Base-by-base conservation (phyloP, 2,329 filamentous ascomycete species). In the Canariomyces notabilis region DNA sequence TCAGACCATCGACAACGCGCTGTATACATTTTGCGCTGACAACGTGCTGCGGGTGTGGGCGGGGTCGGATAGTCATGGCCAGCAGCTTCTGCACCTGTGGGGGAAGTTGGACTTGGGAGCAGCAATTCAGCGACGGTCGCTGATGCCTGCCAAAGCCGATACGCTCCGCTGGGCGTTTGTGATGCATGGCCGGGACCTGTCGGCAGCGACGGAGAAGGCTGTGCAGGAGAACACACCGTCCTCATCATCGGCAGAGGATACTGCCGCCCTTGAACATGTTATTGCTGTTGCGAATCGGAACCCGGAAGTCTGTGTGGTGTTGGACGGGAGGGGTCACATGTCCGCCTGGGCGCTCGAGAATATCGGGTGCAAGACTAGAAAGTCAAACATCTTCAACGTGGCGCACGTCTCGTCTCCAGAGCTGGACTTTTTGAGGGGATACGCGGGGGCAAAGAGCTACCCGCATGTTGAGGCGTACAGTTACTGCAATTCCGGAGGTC, bases 271-370 rank as follows among this genome's bases (percentile, higher is more conserved):
- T 41, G 84, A 93, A 56, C 88, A 95, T 61, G 71, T 97, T 5
- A 85, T 95, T 35, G 85, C 89, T 55, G 77, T 96, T 56, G 88
- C 89, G 8, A 93, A 91, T 51, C 83, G 84, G 42, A 86, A 78
- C 46, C 88, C 90, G 0, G 93, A 98, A 62, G 80, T 98, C 2
- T 93, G 89, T 55, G 75, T 97, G 19, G 82, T 91, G 7, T 73
- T 95, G 38, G 89, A 97, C 64, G 82, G 83, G n/a, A 72, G 76
- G 38, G 91, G 91, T 1, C 82, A 83, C 54, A 88, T 97, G 85
- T 89, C 87, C 33, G 89, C 88, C 0, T 96, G 91, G 87, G 91
- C 89, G 0, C 69, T 98, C 46, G 90, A 97, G 63, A 90, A 91
- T 59, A 78, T 95, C 16, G 84, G 85, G 29, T 82, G 79, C 57